Base-by-base conservation (phyloP, 139 green algal genomes). In the Haematococcus sp. region DNA sequence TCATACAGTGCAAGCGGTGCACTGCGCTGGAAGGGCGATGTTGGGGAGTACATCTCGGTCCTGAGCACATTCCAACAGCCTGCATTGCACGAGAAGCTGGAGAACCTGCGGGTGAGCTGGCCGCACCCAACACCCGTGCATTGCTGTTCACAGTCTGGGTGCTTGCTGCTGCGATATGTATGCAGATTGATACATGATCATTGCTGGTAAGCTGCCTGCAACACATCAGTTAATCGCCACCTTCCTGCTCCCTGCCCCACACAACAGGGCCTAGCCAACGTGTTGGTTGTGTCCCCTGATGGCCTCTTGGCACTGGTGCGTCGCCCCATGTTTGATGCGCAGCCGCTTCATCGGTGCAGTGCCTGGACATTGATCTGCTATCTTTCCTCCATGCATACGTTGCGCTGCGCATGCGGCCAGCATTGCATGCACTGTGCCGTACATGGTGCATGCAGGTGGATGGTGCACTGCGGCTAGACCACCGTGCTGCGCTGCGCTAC, bases 241-340 rank as follows among this genome's bases (percentile, higher is more conserved):
- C n/a, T n/a, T n/a, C n/a, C n/a, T n/a, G n/a, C n/a, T n/a, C n/a
- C n/a, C n/a, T n/a, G n/a, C n/a, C n/a, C n/a, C n/a, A n/a, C n/a
- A n/a, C n/a, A n/a, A 52, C 79, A 81, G 64, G 64, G 52, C 30
- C 64, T 91, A 70, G 80, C 77, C 35, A 92, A 89, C 68, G 65
- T 94, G 61, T 81, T 96, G 71, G 78, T 96, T 28, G 91, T 96
- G 46, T 66, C 82, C 1, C 89, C 91, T 16, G 87, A 88, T 17
- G 88, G 78, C 68, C 78, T 96, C 63, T 71, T 88, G 40, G 82
- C 65, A 22, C 74, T 96, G 61, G 84, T n/a, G n/a, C n/a, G n/a
- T n/a, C n/a, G n/a, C n/a, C n/a, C n/a, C n/a, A n/a, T n/a, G n/a
- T n/a, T n/a, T n/a, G n/a, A n/a, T n/a, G n/a, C n/a, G n/a, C n/a